Base-by-base conservation (phyloP, 208 protist genomes). In the Eutreptiella sp. region DNA sequence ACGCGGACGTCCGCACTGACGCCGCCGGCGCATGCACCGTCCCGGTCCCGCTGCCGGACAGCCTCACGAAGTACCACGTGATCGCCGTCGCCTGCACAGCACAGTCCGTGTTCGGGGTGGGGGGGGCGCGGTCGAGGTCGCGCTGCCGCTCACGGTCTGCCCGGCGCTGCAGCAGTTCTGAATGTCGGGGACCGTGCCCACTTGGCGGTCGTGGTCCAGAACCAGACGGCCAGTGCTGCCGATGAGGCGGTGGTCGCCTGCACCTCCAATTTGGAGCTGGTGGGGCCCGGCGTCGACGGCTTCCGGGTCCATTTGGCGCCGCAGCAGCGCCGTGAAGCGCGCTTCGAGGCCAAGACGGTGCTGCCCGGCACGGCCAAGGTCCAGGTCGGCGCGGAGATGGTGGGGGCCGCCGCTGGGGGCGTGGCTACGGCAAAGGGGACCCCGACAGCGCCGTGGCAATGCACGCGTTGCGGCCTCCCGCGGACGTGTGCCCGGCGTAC, bases 91-190 rank as follows among this genome's bases (percentile, higher is more conserved):
- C 28, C 19, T 1, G 5, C 29, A 11, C 14, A 4, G 21, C 11
- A 0, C 16, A 1, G 3, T 24, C 47, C 11, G 7, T 23, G 1
- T 68, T 62, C 47, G 63, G 63, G 11, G 32, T 68, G 1, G 19
- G 24, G 21, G 31, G n/a, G n/a, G 16, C 11, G 1, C 21, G 32
- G 36, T 68, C 32, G 46, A 27, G 19, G 53, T 36, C 2, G 9
- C 39, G 4, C 28, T 68, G 24, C 52, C 63, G 9, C 0, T 68
- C 2, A 41, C 35, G 26, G 16, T 63, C 14, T 31, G 53, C 29
- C 53, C 63, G 14, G 35, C 63, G 3, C 28, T 45, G 9, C 63
- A 47, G 9, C 31, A 53, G 26, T 68, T 68, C 46, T 68, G 14
- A 33, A 38, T 26, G 35, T 50, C 5, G 52, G 52, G 14, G 63